Conservation (phyloP, 2,329 filamentous ascomycete genomes). For the Cordyceps fumosorosea region DNA sequence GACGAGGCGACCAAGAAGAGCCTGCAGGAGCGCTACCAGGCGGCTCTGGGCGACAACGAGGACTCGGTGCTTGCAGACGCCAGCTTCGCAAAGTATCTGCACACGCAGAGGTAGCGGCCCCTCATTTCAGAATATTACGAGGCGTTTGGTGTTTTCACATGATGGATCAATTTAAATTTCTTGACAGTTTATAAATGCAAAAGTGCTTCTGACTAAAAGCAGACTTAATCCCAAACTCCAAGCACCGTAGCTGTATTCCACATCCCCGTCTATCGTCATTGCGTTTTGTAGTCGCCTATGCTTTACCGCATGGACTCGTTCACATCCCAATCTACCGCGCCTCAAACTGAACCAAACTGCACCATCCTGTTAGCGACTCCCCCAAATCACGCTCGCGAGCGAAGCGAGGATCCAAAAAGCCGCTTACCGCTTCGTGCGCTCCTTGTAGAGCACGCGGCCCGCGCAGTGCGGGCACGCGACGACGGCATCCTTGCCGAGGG, state of each 20-base stretch:
- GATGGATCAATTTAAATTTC: not conserved
- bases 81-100: conserved; percentile 56
- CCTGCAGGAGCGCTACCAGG: conserved; percentile 68
- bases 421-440: conserved; percentile 87
- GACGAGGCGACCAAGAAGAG: conserved; percentile 58
- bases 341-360: conserved; percentile 98
- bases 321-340: conserved; percentile 54
- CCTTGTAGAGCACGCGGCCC: conserved; percentile 93
- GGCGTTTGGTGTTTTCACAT: conserved; percentile 19
- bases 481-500: conserved; percentile 42
- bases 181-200: not conserved
- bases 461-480: conserved; percentile 58
- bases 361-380: conserved; percentile 16
- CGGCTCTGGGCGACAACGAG: conserved; percentile 58
- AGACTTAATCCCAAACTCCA: conserved; percentile 9
- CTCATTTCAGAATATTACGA: conserved; percentile 1
- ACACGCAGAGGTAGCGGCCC: conserved; percentile 32
- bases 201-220: not conserved
- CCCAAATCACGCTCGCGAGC: not conserved
- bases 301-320: too few relatives aligned
- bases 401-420: not conserved
- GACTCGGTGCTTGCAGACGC: conserved; percentile 47
- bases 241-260: not conserved
- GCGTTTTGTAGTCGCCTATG: not conserved
- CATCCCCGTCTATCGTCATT: not conserved